Evolutionary conservation across 345 rosid species (phyloP).

Genomic region (Boechera divaricarpa): DNA sequence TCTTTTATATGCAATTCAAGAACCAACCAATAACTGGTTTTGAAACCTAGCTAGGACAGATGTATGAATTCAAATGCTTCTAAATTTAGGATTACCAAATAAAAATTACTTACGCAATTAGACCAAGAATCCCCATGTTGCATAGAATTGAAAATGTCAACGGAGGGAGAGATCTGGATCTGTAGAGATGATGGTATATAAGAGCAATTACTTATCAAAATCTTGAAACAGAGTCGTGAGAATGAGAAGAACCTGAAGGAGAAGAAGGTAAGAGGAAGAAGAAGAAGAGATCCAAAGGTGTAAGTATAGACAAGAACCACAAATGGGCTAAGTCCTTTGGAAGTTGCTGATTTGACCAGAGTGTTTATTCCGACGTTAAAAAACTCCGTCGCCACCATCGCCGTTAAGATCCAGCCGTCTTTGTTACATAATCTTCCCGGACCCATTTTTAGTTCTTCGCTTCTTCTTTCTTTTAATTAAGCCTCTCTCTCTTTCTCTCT

Average conservation of each 20-base stretch:
- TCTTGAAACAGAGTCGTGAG: constrained; percentile 7
- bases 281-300: constrained; percentile 41
- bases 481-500: no score
- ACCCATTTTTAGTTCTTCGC: constrained; percentile 26
- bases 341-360: constrained; percentile 46
- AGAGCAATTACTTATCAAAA: background rate
- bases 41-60: background rate
- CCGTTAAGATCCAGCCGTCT: constrained; percentile 39
- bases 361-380: constrained; percentile 42
- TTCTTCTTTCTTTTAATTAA: background rate
- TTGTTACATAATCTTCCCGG: constrained; percentile 17
- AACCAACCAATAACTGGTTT: background rate
- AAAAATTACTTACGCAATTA: constrained; percentile 38
- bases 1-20: background rate
- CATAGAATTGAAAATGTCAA: constrained; percentile 35
- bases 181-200: constrained; percentile 15
- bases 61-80: background rate
- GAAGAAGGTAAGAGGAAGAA: constrained; percentile 42
- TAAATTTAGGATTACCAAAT: background rate
- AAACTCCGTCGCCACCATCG: constrained; percentile 39
- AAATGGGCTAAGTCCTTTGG: constrained; percentile 43
- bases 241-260: constrained; percentile 38
- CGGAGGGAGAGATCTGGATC: constrained; percentile 46
- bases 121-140: constrained; percentile 39
- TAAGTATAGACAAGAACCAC: constrained; percentile 43